Evolutionary conservation across 768 basidiomycete species (phyloP).

Genomic region (Phylloporus rhodoxanthus): DNA sequence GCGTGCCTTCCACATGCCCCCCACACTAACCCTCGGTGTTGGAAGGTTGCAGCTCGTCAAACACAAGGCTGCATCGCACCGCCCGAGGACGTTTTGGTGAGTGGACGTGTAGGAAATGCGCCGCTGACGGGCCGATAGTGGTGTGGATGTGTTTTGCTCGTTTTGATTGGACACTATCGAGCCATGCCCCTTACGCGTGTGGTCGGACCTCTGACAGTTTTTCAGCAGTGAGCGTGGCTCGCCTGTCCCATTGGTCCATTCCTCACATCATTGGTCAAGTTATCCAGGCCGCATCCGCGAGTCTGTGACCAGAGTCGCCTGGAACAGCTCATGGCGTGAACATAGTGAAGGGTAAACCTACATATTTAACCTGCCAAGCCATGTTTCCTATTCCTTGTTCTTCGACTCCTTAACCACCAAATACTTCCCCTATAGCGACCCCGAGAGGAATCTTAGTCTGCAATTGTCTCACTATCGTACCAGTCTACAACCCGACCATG

Average conservation of each 20-base stretch:
- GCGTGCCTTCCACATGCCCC: constrained; percentile 26
- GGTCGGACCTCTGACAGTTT: constrained; percentile 19
- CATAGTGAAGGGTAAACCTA: constrained; percentile 38
- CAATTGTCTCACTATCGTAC: constrained; percentile 36
- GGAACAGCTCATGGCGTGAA: constrained; percentile 38
- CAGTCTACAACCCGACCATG: constrained; percentile 48
- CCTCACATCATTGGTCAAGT: constrained; percentile 21
- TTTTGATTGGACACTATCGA: constrained; percentile 15
- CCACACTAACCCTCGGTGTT: background rate
- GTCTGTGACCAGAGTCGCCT: constrained; percentile 23
- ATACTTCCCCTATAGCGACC: constrained; percentile 29
- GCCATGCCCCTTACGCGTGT: constrained; percentile 27
- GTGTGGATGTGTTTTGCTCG: constrained; percentile 4
- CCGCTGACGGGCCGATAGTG: constrained; percentile 7
- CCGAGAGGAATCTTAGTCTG: constrained; percentile 23
- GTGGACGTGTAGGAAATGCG: constrained; percentile 13
- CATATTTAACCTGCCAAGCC: constrained; percentile 23
- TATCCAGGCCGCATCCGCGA: constrained; percentile 29
- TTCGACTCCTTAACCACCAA: constrained; percentile 33
- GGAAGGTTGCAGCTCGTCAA: constrained; percentile 1
- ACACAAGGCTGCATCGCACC: constrained; percentile 8
- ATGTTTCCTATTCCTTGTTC: constrained; percentile 36
- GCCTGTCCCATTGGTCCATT: constrained; percentile 20
- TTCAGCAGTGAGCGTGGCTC: constrained; percentile 22
- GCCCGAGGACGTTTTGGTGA: constrained; percentile 12